Base-by-base conservation (phyloP, 192 early-diverging fungal genomes). In the Backusella mclennaniae region DNA sequence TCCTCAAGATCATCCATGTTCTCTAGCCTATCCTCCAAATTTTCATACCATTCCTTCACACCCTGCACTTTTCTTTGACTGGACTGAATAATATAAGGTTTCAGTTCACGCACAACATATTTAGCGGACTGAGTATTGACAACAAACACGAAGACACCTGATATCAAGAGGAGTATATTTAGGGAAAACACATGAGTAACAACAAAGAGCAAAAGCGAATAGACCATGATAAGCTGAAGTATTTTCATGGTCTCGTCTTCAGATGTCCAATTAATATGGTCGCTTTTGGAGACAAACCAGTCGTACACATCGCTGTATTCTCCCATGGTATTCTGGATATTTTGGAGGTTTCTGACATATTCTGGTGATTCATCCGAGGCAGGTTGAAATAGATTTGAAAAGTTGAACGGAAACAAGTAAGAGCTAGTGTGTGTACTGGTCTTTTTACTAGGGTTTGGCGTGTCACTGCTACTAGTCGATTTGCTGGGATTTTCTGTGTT, bases 261-360 rank as follows among this genome's bases (percentile, higher is more conserved):
- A 63, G 83, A 80, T 26, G 83, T 78, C 88, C 87, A 88, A 76
- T 89, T 83, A 33, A 86, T 49, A 67, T 88, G 80, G 35, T 77
- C 75, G 31, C 82, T 74, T 6, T 85, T 41, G 1, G 79, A 69
- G 7, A 74, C 66, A 15, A 87, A 41, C 26, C 71, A 35, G 75
- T 90, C 89, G 36, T 90, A 88, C 21, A 76, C 79, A 23, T 87
- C 84, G 35, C 81, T 79, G 15, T 85, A 68, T 63, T 86, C 84
- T n/a, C 89, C 89, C 93, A 94, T 94, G 77, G 89, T 87, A 75
- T 95, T 93, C 69, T 95, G 93, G 53, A 94, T 89, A 74, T 93
- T 90, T 71, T 90, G 89, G 71, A 93, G 70, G 77, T 93, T 93
- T 77, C 84, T 88, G 19, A 88, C 75, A 78, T 92, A 93, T 69